Evolutionary conservation across 805 yeast genomes (phyloP).

Genomic region (Kodamaea kakaduensis): DNA sequence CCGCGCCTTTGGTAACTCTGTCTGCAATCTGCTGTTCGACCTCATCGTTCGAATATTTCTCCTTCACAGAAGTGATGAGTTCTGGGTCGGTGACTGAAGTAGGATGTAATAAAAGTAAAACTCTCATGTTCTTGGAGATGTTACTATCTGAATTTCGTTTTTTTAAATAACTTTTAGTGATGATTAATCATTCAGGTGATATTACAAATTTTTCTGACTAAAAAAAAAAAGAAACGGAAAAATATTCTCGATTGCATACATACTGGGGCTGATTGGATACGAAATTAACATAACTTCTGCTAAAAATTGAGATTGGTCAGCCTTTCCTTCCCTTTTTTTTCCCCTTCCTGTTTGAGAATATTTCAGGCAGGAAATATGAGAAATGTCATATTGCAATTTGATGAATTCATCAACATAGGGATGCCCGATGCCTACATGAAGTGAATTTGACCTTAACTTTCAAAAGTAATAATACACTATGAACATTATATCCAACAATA

Average conservation of each 20-base stretch:
- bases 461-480: no score
- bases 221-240: not conserved
- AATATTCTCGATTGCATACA: not conserved
- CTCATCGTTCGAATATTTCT: slow-evolving; percentile 19
- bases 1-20: slow-evolving; percentile 49
- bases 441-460: no score
- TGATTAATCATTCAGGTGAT: slow-evolving; percentile 5
- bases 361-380: no score
- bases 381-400: no score
- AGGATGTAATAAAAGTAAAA: slow-evolving; percentile 58
- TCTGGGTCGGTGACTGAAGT: slow-evolving; percentile 58
- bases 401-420: no score
- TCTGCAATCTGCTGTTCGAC: slow-evolving; percentile 52
- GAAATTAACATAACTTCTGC: no score
- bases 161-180: not conserved
- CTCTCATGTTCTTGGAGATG: slow-evolving; percentile 12
- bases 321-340: no score
- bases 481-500: no score
- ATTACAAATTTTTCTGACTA: slow-evolving; percentile 1
- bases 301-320: no score
- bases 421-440: no score
- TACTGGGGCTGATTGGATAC: slow-evolving; percentile 1
- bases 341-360: no score
- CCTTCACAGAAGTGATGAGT: slow-evolving; percentile 40
- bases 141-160: no score